These are phyloP conservation scores for Populus tremula DNA, from an alignment of 345 rosid genomes.

Conservation along the genomic window DNA sequence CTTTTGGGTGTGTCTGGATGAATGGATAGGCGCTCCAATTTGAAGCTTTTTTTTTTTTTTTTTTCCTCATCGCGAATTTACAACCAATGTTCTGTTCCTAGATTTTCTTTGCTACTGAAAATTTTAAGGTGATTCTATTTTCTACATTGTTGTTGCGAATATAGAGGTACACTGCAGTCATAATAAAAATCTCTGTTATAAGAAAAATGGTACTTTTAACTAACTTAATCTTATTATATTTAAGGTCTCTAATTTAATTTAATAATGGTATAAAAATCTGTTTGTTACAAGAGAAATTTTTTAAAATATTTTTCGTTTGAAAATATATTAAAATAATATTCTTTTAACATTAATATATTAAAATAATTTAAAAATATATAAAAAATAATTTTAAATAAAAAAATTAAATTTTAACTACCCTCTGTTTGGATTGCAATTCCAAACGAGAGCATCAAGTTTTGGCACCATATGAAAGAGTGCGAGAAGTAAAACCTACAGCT, in stretches of 20 bases:
- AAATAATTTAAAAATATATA: accelerated
- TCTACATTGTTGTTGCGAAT: neutral
- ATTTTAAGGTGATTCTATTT: too few species aligned
- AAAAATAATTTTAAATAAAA: too few species aligned
- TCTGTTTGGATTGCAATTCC: accelerated
- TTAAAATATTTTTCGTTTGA: accelerated
- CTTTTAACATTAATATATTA: accelerated
- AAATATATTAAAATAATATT: too few species aligned
- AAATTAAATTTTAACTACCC: accelerated
- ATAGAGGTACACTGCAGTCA: too few species aligned
- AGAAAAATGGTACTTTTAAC: neutral
- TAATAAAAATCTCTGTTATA: too few species aligned
- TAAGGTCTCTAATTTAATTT: too few species aligned
- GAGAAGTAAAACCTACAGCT: too few species aligned
- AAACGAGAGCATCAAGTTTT: accelerated
- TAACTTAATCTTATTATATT: neutral
- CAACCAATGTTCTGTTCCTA: neutral
- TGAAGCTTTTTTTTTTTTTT: too few species aligned
- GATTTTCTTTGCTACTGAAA: too few species aligned
- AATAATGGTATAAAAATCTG: neutral
- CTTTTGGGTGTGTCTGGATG: neutral
- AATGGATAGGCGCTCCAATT: neutral
- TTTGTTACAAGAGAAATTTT: too few species aligned
- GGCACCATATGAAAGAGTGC: too few species aligned
- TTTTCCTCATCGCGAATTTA: neutral